Conservation (phyloP, 1,284 basidiomycete genomes). For the Ustilago loliicola region DNA sequence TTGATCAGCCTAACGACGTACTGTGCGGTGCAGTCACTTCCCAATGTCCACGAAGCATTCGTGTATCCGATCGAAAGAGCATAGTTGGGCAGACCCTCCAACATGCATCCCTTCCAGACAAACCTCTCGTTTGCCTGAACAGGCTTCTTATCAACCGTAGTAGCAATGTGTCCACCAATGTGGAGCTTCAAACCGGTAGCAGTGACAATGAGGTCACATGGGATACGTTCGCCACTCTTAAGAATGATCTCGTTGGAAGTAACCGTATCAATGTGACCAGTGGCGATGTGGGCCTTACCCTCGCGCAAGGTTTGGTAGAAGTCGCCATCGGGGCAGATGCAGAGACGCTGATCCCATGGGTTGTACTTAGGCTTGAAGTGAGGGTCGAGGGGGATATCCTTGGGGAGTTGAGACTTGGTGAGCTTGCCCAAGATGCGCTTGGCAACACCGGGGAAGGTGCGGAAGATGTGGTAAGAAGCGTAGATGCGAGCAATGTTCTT, state of each 20-base stretch:
- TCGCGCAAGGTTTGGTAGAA: slow-evolving; percentile 64
- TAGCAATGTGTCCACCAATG: slow-evolving; percentile 58
- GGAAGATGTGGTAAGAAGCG: slow-evolving; percentile 66
- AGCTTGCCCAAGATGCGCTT: slow-evolving; percentile 47
- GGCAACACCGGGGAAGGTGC: slow-evolving; percentile 60
- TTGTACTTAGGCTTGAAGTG: slow-evolving; percentile 70
- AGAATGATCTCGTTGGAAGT: slow-evolving; percentile 60
- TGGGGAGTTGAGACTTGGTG: slow-evolving; percentile 59
- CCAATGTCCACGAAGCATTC: slow-evolving; percentile 69
- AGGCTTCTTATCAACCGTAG: slow-evolving; percentile 60
- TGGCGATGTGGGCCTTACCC: slow-evolving; percentile 67
- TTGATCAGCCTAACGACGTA: slow-evolving; percentile 59
- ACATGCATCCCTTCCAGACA: slow-evolving; percentile 67
- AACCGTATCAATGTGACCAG: slow-evolving; percentile 66
- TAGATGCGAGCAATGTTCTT: slow-evolving; percentile 61
- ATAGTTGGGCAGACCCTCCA: slow-evolving; percentile 68
- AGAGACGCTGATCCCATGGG: slow-evolving; percentile 70
- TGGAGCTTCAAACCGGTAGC: slow-evolving; percentile 68
- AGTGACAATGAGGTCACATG: slow-evolving; percentile 69
- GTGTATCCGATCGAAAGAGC: slow-evolving; percentile 65
- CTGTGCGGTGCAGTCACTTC: slow-evolving; percentile 64
- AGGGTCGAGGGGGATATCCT: slow-evolving; percentile 65
- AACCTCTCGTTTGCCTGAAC: slow-evolving; percentile 48
- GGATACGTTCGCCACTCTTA: slow-evolving; percentile 60
- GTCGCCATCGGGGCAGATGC: slow-evolving; percentile 69